A percentile compares a stretch with the other conserved stretches of the same genome.
Conservation (phyloP, 139 green algal genomes). For the Tetradesmus lagerheimii region DNA sequence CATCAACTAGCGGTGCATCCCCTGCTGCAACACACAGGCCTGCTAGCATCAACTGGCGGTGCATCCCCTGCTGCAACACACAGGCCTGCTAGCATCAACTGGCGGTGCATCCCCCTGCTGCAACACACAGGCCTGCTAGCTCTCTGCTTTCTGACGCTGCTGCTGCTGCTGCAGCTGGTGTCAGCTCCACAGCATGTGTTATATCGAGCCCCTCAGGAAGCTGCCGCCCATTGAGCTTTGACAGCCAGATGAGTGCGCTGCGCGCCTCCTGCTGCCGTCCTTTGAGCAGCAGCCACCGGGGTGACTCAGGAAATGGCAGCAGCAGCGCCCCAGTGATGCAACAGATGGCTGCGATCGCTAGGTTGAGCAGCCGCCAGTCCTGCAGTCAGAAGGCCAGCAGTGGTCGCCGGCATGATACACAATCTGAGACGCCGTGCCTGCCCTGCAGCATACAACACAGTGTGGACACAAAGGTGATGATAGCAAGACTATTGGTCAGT, state of each 20-base stretch:
- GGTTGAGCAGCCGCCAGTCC: constrained; percentile 41
- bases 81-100: not conserved
- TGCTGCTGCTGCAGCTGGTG: not conserved
- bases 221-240: not conserved
- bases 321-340: not conserved
- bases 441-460: not conserved
- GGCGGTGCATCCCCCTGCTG: not conserved
- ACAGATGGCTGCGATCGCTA: constrained; percentile 5
- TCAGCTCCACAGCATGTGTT: not conserved
- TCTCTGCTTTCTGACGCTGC: not conserved
- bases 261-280: constrained; percentile 3
- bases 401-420: constrained; percentile 40
- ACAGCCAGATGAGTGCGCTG: not conserved
- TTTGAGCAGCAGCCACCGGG: constrained; percentile 30
- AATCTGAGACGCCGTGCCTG: constrained; percentile 4
- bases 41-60: not conserved
- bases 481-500: too few species aligned
- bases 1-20: not conserved
- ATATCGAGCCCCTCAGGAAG: constrained; percentile 1
- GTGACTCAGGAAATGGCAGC: constrained; percentile 14
- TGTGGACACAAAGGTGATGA: too few species aligned
- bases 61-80: not conserved
- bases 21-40: not conserved
- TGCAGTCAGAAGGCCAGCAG: constrained; percentile 16
- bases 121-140: not conserved